Percentiles rank a stretch among this genome's conserved stretches.
These are phyloP conservation scores for Syzygium malaccense DNA, from an alignment of 441 rosid species.

Conservation along the genomic window DNA sequence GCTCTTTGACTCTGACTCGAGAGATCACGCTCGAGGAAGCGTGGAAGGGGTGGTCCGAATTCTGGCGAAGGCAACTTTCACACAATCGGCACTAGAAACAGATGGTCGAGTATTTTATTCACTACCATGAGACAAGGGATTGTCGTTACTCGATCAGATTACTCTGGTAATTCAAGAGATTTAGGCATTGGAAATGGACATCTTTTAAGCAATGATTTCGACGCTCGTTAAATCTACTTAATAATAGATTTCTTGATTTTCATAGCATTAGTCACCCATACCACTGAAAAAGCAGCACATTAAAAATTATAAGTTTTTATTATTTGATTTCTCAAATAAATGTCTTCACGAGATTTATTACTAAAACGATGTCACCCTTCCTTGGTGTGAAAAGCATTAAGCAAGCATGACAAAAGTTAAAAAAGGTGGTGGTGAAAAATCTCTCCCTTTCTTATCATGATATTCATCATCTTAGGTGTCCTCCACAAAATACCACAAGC, in stretches of 20 bases:
- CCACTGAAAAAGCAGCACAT: neutral
- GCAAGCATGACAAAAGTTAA: neutral
- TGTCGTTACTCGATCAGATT: neutral
- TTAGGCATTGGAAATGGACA: neutral
- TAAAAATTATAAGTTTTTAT: neutral
- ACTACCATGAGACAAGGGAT: neutral
- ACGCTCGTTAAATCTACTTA: neutral
- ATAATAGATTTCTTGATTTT: neutral
- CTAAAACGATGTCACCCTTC: neutral
- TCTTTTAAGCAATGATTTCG: neutral
- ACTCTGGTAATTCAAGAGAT: neutral
- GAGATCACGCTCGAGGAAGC: neutral
- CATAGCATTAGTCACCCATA: neutral
- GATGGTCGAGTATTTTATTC: neutral
- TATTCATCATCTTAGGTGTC: neutral
- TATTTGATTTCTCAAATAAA: neutral
- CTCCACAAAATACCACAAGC: neutral
- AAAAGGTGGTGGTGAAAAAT: neutral
- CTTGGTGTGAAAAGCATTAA: neutral
- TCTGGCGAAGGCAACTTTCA: too few species aligned
- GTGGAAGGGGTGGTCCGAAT: neutral
- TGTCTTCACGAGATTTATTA: neutral
- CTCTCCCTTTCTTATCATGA: neutral
- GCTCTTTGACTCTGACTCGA: accelerated
- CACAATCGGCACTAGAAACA: neutral